These are phyloP conservation scores for Paspalum notatum DNA, from an alignment of 176 grass and related monocot species.

Conservation along the genomic window DNA sequence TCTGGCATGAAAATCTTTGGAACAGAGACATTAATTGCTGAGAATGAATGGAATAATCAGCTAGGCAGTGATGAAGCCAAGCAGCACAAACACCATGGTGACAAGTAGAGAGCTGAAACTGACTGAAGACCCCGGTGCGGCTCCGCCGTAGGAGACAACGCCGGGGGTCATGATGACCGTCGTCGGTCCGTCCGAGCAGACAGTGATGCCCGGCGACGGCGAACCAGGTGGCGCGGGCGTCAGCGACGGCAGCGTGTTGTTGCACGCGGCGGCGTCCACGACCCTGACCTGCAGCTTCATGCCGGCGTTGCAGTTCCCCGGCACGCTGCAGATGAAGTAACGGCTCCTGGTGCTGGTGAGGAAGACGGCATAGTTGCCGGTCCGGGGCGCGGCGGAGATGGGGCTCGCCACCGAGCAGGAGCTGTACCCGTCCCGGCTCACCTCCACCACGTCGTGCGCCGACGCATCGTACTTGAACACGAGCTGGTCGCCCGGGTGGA, in stretches of 20 bases:
- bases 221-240: background rate
- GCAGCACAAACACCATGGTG: background rate
- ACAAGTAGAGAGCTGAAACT: background rate
- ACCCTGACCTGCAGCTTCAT: conserved; percentile 34
- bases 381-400: background rate
- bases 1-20: background rate
- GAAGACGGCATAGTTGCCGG: background rate
- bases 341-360: background rate
- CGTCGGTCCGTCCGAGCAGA: background rate
- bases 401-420: conserved; percentile 31
- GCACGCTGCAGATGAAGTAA: conserved; percentile 46
- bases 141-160: background rate
- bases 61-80: background rate
- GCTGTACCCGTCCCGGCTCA: conserved; percentile 14
- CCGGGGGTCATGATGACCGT: conserved; percentile 11
- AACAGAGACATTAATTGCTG: background rate
- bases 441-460: conserved; percentile 52
- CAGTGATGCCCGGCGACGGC: background rate
- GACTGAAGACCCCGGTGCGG: conserved; percentile 12
- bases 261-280: background rate
- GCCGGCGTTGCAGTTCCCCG: conserved; percentile 30
- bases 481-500: conserved; percentile 41
- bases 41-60: background rate
- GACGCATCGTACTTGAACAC: conserved; percentile 34
- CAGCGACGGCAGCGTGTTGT: background rate